Percentiles rank a stretch among this genome's conserved stretches.
Evolutionary conservation across 2,329 filamentous ascomycete genomes (phyloP).

Genomic region (Chrysosporium keratinophilum): DNA sequence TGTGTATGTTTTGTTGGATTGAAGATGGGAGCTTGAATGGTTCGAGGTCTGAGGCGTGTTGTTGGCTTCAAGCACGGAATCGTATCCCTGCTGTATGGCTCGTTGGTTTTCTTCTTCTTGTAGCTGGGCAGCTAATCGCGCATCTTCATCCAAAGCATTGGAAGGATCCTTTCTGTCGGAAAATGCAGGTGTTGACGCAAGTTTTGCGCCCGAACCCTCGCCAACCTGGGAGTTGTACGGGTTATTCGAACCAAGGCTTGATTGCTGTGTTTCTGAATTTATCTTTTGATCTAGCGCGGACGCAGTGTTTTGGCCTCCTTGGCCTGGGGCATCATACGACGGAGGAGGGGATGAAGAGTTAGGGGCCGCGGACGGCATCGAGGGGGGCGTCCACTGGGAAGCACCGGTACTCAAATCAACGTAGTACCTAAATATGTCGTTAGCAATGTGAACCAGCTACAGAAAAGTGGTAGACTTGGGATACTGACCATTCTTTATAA

Average conservation of each 20-base stretch:
- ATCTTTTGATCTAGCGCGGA: slow-evolving; percentile 33
- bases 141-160: slow-evolving; percentile 51
- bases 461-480: neutral
- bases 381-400: slow-evolving; percentile 69
- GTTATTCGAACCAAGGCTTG: slow-evolving; percentile 54
- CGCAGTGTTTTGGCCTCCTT: slow-evolving; percentile 17
- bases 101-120: slow-evolving; percentile 75
- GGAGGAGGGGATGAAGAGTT: slow-evolving; percentile 25
- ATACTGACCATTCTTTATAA: slow-evolving; percentile 67
- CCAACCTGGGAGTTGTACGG: slow-evolving; percentile 46
- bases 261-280: slow-evolving; percentile 33
- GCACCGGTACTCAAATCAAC: slow-evolving; percentile 79
- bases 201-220: neutral
- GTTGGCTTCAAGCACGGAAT: slow-evolving; percentile 2
- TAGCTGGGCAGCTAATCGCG: slow-evolving; percentile 60
- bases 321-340: slow-evolving; percentile 47
- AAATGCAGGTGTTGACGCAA: neutral
- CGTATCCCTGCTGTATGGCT: slow-evolving; percentile 25
- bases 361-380: slow-evolving; percentile 26
- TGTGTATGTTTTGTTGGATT: neutral
- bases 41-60: neutral
- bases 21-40: neutral
- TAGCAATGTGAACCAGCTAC: neutral
- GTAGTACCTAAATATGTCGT: slow-evolving; percentile 57
- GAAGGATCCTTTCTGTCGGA: slow-evolving; percentile 6